Evolutionary conservation across 192 early-diverging fungal species (phyloP), one percentile per base, ranked within the genome.

Genomic region (Coemansia sp.): DNA sequence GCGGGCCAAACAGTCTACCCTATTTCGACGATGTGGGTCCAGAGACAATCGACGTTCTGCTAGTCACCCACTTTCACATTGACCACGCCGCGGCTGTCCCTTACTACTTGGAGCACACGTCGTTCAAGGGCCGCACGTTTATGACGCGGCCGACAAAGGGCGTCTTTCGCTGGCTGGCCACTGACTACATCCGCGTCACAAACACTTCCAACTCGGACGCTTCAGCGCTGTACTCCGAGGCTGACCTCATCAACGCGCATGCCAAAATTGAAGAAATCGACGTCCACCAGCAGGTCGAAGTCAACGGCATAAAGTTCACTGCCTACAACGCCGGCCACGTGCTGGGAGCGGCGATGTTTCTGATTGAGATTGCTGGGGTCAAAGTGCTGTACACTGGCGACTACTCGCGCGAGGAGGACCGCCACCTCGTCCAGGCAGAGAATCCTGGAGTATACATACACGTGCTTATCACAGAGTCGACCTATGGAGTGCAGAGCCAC

Each of bases 81-180:
- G 97, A 99, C 80, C 97, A 99, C 75, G 96, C 95, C 6, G 97
- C 94, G 19, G 92, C 93, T 16, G 87, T 99, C 5, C 97, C 97
- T 59, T 98, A 98, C 75, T 94, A 97, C 64, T 91, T 96, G 83
- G 95, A 98, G 84, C 96, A 93, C 90, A 99, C 97, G 23, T 89
- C 91, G 14, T 99, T 99, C 82, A 91, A 92, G 66, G 97, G 97
- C 30, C 90, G 94, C 40, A 92, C 96, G 4, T 99, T 96, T 77
- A 99, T 99, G 97, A 99, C 97, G 6, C 96, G 98, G 77, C 96
- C 97, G 16, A 99, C 97, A 47, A 96, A 95, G 82, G 96, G 96
- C 40, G 96, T 99, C 66, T 98, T 93, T 83, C 92, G 93, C 66
- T 99, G 97, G 97, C 83, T 99, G 38, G 80, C 98, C 33, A 88